Evolutionary conservation across 2,329 filamentous ascomycete genomes (phyloP), one percentile per base, ranked within the genome.

Genomic region (Talaromyces sp.): DNA sequence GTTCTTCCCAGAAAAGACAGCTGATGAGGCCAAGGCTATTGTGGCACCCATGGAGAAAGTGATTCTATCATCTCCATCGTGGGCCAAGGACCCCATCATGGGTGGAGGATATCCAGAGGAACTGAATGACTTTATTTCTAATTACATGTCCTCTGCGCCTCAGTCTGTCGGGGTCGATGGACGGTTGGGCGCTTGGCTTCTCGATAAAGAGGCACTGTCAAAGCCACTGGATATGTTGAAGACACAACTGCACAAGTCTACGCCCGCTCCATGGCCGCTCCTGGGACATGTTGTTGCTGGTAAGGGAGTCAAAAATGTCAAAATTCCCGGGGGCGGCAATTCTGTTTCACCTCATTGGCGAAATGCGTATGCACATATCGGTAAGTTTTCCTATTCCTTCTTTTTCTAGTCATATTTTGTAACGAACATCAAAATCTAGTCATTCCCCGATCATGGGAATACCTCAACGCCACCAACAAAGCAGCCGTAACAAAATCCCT

Each of bases 321-420:
- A 33, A 10, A 54, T 58, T 19, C 44, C 57, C 7, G 49, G 51
- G 15, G 42, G 36, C 17, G 30, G 71, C 58, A 79, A 78, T 59
- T 72, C 78, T 27, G 73, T 80, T 27, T 73, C 75, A 60, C 73
- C 76, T 0, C 72, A 70, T 11, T 75, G 75, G 71, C 72, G 77
- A 55, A 69, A 73, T 22, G 70, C 73, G 3, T 49, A 75, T 39
- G 66, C 73, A 32, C 68, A 73, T 59, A 71, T 77, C 32, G 71
- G 36, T n/a, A 59, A 55, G 58, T 39, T 47, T 52, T 44, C 22
- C 13, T 10, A 17, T 17, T 39, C 10, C 4, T 15, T 28, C 8
- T 27, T 27, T 11, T 2, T 30, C 6, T 47, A 39, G 51, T 55
- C 54, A 44, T 36, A 39, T 28, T n/a, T 55, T 42, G 7, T 60